Evolutionary conservation across 2,329 filamentous ascomycete genomes (phyloP), one percentile per base, ranked within the genome.

Genomic region (Trichoderma simmonsii): DNA sequence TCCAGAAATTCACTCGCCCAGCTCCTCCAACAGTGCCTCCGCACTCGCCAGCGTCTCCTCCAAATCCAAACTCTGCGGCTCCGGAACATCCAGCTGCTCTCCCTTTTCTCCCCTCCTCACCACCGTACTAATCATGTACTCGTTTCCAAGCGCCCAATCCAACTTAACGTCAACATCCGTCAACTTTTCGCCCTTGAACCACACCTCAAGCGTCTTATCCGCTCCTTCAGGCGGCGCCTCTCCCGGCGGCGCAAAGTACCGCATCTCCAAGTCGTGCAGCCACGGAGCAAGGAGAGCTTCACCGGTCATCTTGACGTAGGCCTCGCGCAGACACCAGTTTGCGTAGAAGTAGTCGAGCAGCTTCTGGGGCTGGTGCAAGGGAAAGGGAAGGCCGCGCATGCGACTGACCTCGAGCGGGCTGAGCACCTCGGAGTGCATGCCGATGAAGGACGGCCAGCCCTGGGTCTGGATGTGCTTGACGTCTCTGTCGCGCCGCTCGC

Each of bases 251-350:
- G 84, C 83, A 67, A 93, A 91, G 63, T 85, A 82, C 72, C 85
- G 83, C 78, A 95, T 93, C 76, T 94, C 91, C 9, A 95, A 82
- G 64, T 92, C 87, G 65, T 83, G 83, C 63, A 95, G 84, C 93
- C 93, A 95, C 4, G 85, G 84, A 0, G 93, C 93, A 9, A 94
- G 84, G 72, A 95, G 84, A 0, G 92, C 93, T 77, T 95, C 92
- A 30, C 93, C 93, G 34, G 92, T 92, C 83, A 95, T 90, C 86
- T 95, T 95, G 80, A 95, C 90, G 79, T 93, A 95, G 1, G 92
- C 90, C 82, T 95, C 93, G 76, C 93, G 90, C 79, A 93, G 86
- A 79, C 91, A 93, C 91, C 92, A 95, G 72, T 92, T 88, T 1
- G 91, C 87, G 79, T 94, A 95, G 78, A 95, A 95, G 68, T 87